Evolutionary conservation across 306 rosid genomes (phyloP).

Genomic region (Pyrus communis): DNA sequence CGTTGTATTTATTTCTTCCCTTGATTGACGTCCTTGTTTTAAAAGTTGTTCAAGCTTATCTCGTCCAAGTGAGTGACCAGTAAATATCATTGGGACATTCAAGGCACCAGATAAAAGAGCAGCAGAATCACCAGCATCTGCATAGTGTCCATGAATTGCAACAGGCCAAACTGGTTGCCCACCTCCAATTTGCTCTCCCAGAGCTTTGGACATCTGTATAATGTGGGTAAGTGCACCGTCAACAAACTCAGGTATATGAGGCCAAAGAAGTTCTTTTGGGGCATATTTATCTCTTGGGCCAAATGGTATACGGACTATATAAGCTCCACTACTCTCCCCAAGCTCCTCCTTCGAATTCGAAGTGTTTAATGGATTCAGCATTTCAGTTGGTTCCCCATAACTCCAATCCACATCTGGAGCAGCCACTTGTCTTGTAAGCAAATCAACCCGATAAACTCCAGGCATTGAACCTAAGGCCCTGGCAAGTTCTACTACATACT

Average conservation of each 20-base stretch:
- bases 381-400: slow-evolving; percentile 58
- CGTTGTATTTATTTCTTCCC: slow-evolving; percentile 46
- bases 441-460: slow-evolving; percentile 56
- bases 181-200: slow-evolving; percentile 49
- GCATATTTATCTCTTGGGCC: slow-evolving; percentile 51
- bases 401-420: slow-evolving; percentile 55
- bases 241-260: slow-evolving; percentile 46
- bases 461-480: slow-evolving; percentile 55
- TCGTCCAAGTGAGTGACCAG: slow-evolving; percentile 57
- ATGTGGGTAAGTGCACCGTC: slow-evolving; percentile 50
- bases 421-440: slow-evolving; percentile 50
- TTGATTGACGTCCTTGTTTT: slow-evolving; percentile 54
- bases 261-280: slow-evolving; percentile 49
- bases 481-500: slow-evolving; percentile 56
- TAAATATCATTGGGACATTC: slow-evolving; percentile 54
- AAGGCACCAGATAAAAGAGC: slow-evolving; percentile 57
- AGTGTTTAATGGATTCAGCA: slow-evolving; percentile 32
- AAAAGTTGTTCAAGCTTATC: slow-evolving; percentile 54
- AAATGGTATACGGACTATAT: slow-evolving; percentile 49
- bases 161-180: slow-evolving; percentile 52
- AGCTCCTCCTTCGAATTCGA: slow-evolving; percentile 26
- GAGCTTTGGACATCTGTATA: slow-evolving; percentile 45
- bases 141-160: slow-evolving; percentile 61
- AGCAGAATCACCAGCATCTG: slow-evolving; percentile 61
- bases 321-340: slow-evolving; percentile 50